A percentile compares a stretch with the other conserved stretches of the same genome.
Conservation (phyloP, 2,329 filamentous ascomycete species). For the Botryotinia calthae region DNA sequence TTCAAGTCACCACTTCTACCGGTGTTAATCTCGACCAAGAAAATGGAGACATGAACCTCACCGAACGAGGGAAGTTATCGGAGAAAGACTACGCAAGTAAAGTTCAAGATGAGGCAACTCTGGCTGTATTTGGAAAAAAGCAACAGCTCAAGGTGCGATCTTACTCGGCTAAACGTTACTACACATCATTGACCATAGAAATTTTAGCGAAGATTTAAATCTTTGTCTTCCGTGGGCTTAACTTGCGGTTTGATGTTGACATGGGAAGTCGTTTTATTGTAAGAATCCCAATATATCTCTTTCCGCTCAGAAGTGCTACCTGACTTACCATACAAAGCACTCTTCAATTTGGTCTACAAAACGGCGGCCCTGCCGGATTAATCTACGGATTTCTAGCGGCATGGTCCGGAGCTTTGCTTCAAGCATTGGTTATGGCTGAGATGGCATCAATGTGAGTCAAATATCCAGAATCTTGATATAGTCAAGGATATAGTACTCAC, state of each 20-base stretch:
- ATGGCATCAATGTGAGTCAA: conserved; percentile 26
- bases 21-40: not conserved
- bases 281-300: not conserved
- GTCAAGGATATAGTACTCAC: not conserved
- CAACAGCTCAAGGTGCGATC: conserved; percentile 18
- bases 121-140: conserved; percentile 21
- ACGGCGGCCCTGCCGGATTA: conserved; percentile 13
- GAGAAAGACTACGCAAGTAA: not conserved
- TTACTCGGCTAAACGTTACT: not conserved
- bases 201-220: conserved; percentile 11
- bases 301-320: not conserved
- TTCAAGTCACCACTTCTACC: not conserved
- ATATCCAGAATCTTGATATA: not conserved
- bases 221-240: conserved; percentile 8
- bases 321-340: not conserved
- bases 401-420: conserved; percentile 17
- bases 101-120: conserved; percentile 18
- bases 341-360: conserved; percentile 12
- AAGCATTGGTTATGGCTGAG: conserved; percentile 20
- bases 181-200: not conserved
- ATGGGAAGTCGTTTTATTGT: conserved; percentile 18
- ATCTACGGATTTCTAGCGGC: conserved; percentile 16
- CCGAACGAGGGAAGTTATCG: not conserved
- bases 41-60: not conserved
- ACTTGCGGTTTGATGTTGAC: conserved; percentile 11